Base-by-base conservation (phyloP, 352 stramenopile species). In the Phytopythium chamaehyphon region DNA sequence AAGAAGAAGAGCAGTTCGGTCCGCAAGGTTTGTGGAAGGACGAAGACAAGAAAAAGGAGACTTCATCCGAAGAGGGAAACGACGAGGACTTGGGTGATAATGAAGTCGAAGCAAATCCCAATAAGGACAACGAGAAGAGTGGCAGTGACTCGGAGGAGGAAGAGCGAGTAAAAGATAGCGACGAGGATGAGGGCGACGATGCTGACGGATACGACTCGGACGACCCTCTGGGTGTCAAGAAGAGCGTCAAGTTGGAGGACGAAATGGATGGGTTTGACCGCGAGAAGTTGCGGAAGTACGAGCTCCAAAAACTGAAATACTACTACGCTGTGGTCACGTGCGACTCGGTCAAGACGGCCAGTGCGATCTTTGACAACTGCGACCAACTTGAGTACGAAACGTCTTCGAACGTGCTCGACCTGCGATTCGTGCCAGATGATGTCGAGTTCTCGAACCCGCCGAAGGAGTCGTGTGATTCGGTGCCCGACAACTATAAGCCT, bases 351-450 rank as follows among this genome's bases (percentile, higher is more conserved):
- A 86, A 93, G 47, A 93, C 94, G 9, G 93, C 97, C 24, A 87
- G 95, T 35, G 71, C 81, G 24, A 93, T 98, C 39, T 99, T 99
- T 54, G 81, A 96, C 54, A 85, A 96, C 67, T 96, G 96, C 21
- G 96, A 99, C 62, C 96, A 97, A 45, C 85, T 99, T 54, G 97
- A 99, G 69, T 98, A 99, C 68, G 96, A 98, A 64, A 93, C 95
- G 40, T 98, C 94, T 9, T 93, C 89, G 44, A 96, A 97, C 45
- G 69, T 90, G 47, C 86, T 99, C 12, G 97, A 99, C 66, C 57
- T 99, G 15, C 77, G 96, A 23, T 97, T 96, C 51, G 85, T 99
- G 35, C 95, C 96, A 2, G 75, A 95, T 23, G 90, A 97, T 19
- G 76, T 96, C 47, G 78, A 77, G 10, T 96, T 98, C 52, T 61